Percentiles rank a stretch among this genome's conserved stretches.
phyloP scores from a whole-genome alignment of 2,329 filamentous ascomycete genomes.

The Fusarium pseudograminearum region DNA sequence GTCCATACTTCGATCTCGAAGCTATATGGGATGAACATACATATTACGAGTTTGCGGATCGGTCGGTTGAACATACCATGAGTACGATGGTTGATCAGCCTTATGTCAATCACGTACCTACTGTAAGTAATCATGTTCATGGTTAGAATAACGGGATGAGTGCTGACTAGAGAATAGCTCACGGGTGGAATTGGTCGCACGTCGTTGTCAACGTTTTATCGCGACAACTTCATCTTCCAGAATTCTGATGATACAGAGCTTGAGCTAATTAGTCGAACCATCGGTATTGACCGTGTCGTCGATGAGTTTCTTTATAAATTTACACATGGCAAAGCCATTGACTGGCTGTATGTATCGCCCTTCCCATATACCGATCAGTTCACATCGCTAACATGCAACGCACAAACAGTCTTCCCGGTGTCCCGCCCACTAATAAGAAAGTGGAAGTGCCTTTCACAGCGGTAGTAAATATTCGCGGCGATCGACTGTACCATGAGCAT shows the following conservation, averaged over 20 bases:
- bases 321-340: conserved; percentile 71
- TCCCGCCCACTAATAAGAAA: conserved; percentile 65
- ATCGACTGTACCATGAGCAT: conserved; percentile 74
- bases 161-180: conserved; percentile 50
- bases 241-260: conserved; percentile 76
- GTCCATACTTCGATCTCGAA: conserved; percentile 80
- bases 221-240: conserved; percentile 78
- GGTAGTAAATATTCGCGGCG: conserved; percentile 73
- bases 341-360: conserved; percentile 71
- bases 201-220: conserved; percentile 75
- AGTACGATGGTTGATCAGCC: conserved; percentile 83
- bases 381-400: neutral
- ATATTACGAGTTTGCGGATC: conserved; percentile 75
- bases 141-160: rapidly evolving
- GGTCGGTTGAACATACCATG: conserved; percentile 80
- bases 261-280: conserved; percentile 77
- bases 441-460: conserved; percentile 71
- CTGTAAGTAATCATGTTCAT: conserved; percentile 56
- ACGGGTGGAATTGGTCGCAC: conserved; percentile 77
- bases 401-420: conserved; percentile 59
- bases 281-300: conserved; percentile 78
- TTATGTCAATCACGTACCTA: conserved; percentile 83
- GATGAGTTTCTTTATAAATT: conserved; percentile 77
- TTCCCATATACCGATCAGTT: rapidly evolving
- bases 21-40: conserved; percentile 85